Evolutionary conservation across 1,284 basidiomycete genomes (phyloP).

Genomic region (Prillingera fragicola): DNA sequence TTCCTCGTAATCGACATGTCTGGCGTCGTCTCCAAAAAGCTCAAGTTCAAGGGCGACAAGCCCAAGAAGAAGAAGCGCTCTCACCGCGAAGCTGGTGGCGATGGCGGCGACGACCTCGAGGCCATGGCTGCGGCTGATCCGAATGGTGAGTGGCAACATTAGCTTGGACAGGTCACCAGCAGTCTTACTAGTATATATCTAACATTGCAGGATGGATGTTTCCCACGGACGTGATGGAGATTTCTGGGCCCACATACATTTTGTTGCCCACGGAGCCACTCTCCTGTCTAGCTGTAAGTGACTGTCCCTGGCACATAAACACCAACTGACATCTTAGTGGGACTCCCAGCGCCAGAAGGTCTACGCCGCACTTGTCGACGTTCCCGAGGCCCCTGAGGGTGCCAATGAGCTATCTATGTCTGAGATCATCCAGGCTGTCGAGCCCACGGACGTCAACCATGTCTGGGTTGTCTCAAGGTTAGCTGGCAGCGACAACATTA

Average conservation of each 20-base stretch:
- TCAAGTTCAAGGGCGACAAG: slow-evolving; percentile 53
- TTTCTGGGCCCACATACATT: slow-evolving; percentile 49
- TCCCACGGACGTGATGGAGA: slow-evolving; percentile 42
- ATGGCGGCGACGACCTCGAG: slow-evolving; percentile 33
- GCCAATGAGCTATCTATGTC: slow-evolving; percentile 35
- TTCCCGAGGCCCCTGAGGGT: slow-evolving; percentile 45
- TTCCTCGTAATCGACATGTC: slow-evolving; percentile 13
- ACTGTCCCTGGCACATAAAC: background rate
- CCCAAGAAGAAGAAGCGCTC: slow-evolving; percentile 51
- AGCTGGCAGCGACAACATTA: slow-evolving; percentile 50
- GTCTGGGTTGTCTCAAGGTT: slow-evolving; percentile 52
- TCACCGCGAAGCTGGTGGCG: slow-evolving; percentile 32
- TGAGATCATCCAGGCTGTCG: slow-evolving; percentile 40
- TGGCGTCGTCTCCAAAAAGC: slow-evolving; percentile 42
- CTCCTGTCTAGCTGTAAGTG: slow-evolving; percentile 42
- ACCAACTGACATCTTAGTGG: slow-evolving; percentile 30
- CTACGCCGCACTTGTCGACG: slow-evolving; percentile 42
- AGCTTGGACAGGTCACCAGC: background rate
- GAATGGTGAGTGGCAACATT: slow-evolving; percentile 33
- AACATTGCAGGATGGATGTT: slow-evolving; percentile 47
- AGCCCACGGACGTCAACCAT: slow-evolving; percentile 50
- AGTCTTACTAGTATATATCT: background rate
- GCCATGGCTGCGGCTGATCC: slow-evolving; percentile 41
- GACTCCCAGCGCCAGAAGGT: slow-evolving; percentile 40
- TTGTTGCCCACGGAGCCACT: slow-evolving; percentile 40